These are phyloP conservation scores for Blastobotrys parvus DNA, from an alignment of 805 yeast species.

Conservation along the genomic window DNA sequence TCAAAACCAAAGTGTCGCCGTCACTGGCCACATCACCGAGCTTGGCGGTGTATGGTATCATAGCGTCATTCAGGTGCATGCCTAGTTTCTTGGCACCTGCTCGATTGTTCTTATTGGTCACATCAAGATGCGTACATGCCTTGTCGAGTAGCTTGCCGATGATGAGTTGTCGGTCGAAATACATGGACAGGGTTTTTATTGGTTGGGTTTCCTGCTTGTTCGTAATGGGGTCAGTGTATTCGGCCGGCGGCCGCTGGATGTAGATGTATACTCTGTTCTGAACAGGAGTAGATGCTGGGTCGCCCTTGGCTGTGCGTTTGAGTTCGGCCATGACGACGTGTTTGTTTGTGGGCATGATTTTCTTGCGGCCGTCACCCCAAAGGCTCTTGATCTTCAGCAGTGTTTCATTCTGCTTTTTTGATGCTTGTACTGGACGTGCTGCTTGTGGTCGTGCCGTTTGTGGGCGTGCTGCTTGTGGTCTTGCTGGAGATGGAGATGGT, in stretches of 20 bases:
- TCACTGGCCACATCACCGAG: slow-evolving; percentile 10
- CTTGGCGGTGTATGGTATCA: slow-evolving; percentile 10
- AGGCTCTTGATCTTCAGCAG: not conserved
- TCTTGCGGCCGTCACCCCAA: not conserved
- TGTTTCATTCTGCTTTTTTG: slow-evolving; percentile 4
- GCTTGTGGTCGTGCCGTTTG: not conserved
- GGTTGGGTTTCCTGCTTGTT: slow-evolving; percentile 14
- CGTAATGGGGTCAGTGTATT: slow-evolving; percentile 17
- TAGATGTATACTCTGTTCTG: slow-evolving; percentile 29
- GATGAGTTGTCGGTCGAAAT: slow-evolving; percentile 13
- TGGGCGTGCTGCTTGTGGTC: not conserved
- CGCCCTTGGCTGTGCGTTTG: slow-evolving; percentile 32
- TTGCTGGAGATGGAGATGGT: not conserved
- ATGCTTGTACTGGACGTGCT: too few relatives aligned
- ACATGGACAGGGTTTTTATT: slow-evolving; percentile 19
- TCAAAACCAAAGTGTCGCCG: slow-evolving; percentile 10
- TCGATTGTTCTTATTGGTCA: slow-evolving; percentile 13
- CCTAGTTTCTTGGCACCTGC: slow-evolving; percentile 8
- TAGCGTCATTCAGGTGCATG: slow-evolving; percentile 6
- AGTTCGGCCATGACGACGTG: slow-evolving; percentile 14
- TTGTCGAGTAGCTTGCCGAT: slow-evolving; percentile 24
- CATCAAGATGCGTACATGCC: slow-evolving; percentile 18
- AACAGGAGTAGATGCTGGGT: slow-evolving; percentile 23
- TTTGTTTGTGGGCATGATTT: slow-evolving; percentile 3
- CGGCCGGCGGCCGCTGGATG: slow-evolving; percentile 18